These are phyloP conservation scores for Licmophora abbreviata DNA, from an alignment of 108 stramenopile species.

Conservation along the genomic window DNA sequence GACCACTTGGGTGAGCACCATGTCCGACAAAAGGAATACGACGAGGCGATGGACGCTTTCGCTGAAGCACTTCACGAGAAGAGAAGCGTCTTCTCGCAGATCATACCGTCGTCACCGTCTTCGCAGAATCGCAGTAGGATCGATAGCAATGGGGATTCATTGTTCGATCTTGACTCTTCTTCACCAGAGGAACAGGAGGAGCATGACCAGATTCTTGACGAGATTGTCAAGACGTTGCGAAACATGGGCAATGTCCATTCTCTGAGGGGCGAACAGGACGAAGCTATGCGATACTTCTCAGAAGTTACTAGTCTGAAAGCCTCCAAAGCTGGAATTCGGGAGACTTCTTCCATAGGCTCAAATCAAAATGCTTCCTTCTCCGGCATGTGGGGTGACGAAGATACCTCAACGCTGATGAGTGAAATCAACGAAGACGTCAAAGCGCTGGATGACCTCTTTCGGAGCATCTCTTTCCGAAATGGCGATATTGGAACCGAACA, in stretches of 20 bases:
- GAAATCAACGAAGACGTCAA: conserved; percentile 79
- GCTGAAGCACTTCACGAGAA: conserved; percentile 66
- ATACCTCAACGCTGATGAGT: conserved; percentile 36
- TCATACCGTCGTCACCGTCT: conserved; percentile 4
- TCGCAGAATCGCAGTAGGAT: conserved; percentile 3
- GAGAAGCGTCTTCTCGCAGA: conserved; percentile 43
- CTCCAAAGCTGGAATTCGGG: conserved; percentile 14
- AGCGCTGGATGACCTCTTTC: conserved; percentile 74
- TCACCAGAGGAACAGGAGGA: conserved; percentile 10
- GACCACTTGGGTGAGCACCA: conserved; percentile 73
- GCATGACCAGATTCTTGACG: conserved; percentile 46
- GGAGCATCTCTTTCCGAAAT: conserved; percentile 66
- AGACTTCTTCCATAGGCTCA: conserved; percentile 11
- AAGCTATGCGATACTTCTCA: conserved; percentile 67
- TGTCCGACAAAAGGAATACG: conserved; percentile 63
- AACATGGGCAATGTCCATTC: conserved; percentile 80
- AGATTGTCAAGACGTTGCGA: conserved; percentile 52
- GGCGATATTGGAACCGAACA: conserved; percentile 6
- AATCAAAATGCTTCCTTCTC: conserved; percentile 19
- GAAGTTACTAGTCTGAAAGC: conserved; percentile 69
- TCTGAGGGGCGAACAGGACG: conserved; percentile 62
- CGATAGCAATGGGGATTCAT: background rate
- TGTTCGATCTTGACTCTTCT: conserved; percentile 3
- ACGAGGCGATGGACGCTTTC: conserved; percentile 73
- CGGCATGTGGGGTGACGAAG: conserved; percentile 14